A percentile compares a stretch with the other conserved stretches of the same genome.
These are phyloP conservation scores for Hypomontagnella submonticulosa DNA, from an alignment of 495 filamentous ascomycete species.

Conservation along the genomic window DNA sequence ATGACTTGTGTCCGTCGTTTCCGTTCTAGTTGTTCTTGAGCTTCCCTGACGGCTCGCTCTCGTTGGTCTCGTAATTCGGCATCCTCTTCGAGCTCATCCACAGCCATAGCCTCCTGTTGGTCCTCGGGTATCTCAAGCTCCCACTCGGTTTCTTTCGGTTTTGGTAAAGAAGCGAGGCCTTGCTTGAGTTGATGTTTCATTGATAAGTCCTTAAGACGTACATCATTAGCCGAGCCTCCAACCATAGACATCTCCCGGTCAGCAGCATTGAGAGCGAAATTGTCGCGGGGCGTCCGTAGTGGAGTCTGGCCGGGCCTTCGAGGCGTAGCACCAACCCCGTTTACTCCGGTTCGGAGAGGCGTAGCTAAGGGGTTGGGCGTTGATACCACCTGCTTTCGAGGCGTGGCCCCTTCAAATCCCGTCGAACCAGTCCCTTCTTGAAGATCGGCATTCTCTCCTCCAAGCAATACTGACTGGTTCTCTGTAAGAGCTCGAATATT, in stretches of 20 bases:
- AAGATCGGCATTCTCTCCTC: constrained; percentile 92
- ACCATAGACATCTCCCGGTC: constrained; percentile 73
- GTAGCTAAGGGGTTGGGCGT: constrained; percentile 97
- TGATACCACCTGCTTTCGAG: constrained; percentile 79
- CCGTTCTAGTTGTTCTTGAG: constrained; percentile 78
- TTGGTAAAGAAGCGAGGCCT: constrained; percentile 84
- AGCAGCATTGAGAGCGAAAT: constrained; percentile 81
- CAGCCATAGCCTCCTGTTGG: constrained; percentile 67
- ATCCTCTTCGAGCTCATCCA: constrained; percentile 77
- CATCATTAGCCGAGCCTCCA: constrained; percentile 80
- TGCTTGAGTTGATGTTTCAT: constrained; percentile 75
- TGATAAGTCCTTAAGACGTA: constrained; percentile 77
- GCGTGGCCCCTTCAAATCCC: constrained; percentile 87
- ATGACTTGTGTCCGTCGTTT: constrained; percentile 88
- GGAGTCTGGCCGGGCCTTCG: constrained; percentile 82
- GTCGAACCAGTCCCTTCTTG: constrained; percentile 84
- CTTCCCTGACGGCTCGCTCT: constrained; percentile 73
- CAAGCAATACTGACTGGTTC: constrained; percentile 93
- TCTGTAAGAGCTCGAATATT: constrained; percentile 94
- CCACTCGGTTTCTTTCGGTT: constrained; percentile 90
- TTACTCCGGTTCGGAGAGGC: constrained; percentile 77
- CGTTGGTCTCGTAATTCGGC: constrained; percentile 82
- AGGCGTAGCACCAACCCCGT: constrained; percentile 79
- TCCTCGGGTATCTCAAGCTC: constrained; percentile 94
- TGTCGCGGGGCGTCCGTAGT: constrained; percentile 90